A percentile compares a stretch with the other conserved stretches of the same genome.
Evolutionary conservation across 192 early-diverging fungal species (phyloP).

Genomic region (Entrophospora sp.): DNA sequence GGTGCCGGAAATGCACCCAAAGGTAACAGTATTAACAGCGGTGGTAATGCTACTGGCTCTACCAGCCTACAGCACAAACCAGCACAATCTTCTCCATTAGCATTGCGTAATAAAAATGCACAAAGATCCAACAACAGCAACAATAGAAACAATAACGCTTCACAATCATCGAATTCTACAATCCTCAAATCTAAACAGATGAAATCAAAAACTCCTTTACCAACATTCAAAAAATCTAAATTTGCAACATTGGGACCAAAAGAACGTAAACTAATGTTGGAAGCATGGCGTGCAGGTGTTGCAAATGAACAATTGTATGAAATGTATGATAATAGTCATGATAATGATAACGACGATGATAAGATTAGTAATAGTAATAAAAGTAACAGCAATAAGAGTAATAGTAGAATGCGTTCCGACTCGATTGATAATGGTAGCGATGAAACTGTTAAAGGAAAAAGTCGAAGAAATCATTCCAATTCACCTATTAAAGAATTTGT

Average conservation of each 20-base stretch:
- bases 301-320: slow-evolving; percentile 19
- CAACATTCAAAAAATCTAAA: slow-evolving; percentile 21
- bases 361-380: neutral
- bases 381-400: neutral
- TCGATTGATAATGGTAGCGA: neutral
- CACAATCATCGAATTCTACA: slow-evolving; percentile 11
- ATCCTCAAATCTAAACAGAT: neutral
- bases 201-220: neutral
- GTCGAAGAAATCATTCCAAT: neutral
- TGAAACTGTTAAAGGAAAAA: slow-evolving; percentile 8
- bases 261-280: slow-evolving; percentile 31
- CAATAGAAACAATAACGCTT: no score
- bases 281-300: slow-evolving; percentile 33
- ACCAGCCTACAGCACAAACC: slow-evolving; percentile 22
- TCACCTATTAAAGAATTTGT: slow-evolving; percentile 15
- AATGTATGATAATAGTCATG: neutral
- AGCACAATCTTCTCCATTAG: slow-evolving; percentile 8
- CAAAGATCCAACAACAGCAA: no score
- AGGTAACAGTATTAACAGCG: no score
- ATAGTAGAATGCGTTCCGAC: neutral
- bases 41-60: no score
- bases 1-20: neutral
- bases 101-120: neutral
- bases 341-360: neutral
- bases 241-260: slow-evolving; percentile 20